phyloP scores from a whole-genome alignment of 192 early-diverging fungal genomes.

The Rhizophagus prolifer region DNA sequence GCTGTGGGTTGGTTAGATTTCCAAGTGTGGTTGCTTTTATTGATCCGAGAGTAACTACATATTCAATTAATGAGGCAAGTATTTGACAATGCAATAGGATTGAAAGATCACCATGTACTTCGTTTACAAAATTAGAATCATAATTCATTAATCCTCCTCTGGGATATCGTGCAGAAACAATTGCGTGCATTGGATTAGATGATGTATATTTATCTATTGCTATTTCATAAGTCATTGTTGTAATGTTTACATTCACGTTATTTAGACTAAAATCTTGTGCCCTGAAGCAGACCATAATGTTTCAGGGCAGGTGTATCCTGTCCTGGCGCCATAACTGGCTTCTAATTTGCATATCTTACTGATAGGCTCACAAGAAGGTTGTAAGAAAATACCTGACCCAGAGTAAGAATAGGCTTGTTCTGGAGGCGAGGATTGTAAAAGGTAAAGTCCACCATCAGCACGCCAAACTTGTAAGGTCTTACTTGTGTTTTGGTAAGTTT shows the following conservation, averaged over 20 bases:
- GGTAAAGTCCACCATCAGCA: neutral
- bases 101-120: neutral
- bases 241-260: neutral
- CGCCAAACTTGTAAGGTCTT: neutral
- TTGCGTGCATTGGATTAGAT: neutral
- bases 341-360: conserved; percentile 1
- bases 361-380: neutral
- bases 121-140: neutral
- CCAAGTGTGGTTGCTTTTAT: neutral
- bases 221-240: neutral
- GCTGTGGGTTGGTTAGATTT: neutral
- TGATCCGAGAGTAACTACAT: neutral
- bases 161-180: neutral
- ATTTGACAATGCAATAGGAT: conserved; percentile 3
- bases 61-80: neutral
- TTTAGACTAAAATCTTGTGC: neutral
- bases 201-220: neutral
- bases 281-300: neutral
- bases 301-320: neutral
- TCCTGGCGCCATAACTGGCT: neutral
- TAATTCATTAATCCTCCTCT: neutral
- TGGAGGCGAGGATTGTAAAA: neutral
- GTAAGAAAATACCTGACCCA: neutral
- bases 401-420: conserved; percentile 7
- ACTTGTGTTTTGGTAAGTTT: neutral